Percentiles rank a stretch among this genome's conserved stretches.
phyloP scores from a whole-genome alignment of 177 flowering plant species.

The Telopea speciosissima region DNA sequence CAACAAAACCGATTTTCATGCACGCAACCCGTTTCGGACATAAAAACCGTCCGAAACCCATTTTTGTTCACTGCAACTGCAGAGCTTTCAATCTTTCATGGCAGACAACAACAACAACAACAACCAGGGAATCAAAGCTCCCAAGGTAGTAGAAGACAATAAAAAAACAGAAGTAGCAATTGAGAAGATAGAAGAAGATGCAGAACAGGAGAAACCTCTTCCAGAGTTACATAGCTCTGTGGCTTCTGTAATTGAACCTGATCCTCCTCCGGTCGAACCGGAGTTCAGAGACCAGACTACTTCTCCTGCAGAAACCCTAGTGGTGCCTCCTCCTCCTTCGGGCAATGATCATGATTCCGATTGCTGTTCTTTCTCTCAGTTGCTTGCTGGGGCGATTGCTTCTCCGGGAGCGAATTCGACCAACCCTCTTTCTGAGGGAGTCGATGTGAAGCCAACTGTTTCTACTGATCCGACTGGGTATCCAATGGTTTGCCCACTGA shows the following conservation, averaged over 20 bases:
- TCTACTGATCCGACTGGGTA: constrained; percentile 9
- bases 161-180: constrained; percentile 11
- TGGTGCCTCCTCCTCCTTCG: constrained; percentile 4
- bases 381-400: constrained; percentile 21
- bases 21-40: constrained; percentile 18
- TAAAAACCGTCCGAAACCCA: constrained; percentile 8
- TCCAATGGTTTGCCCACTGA: neutral
- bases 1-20: constrained; percentile 10
- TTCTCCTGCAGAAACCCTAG: constrained; percentile 31
- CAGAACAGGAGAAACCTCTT: constrained; percentile 3
- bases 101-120: constrained; percentile 25
- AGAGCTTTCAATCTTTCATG: constrained; percentile 23
- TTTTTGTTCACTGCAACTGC: constrained; percentile 2
- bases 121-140: constrained; percentile 14
- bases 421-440: neutral
- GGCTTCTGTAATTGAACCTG: constrained; percentile 3
- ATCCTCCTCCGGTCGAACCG: constrained; percentile 8
- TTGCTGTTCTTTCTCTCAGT: constrained; percentile 12
- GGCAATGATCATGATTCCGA: constrained; percentile 18
- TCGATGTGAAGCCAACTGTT: constrained; percentile 9
- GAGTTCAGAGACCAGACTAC: constrained; percentile 1
- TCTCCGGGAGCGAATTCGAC: neutral
- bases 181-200: constrained; percentile 1
- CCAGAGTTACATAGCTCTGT: neutral
- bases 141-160: constrained; percentile 13